Base-by-base conservation (phyloP, 176 grass and related monocot genomes). In the Carex kokanica region DNA sequence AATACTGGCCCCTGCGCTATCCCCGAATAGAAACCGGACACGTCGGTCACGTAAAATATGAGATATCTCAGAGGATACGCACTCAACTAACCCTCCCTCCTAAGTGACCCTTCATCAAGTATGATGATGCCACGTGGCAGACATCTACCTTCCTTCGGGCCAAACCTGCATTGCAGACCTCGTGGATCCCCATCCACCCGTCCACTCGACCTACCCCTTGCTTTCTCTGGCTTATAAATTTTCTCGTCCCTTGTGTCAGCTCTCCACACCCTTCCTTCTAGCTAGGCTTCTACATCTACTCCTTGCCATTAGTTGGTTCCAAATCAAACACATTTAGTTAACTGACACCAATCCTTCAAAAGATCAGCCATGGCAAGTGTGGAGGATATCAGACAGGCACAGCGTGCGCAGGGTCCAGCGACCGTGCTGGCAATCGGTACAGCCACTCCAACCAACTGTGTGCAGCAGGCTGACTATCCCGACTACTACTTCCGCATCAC, bases 401-500 rank as follows among this genome's bases (percentile, higher is more conserved):
- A 94, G 84, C 85, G 95, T 11, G 92, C 95, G 4, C 67, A 89
- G n/a, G 95, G 95, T 0, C 90, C 90, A 41, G 92, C 95, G 0
- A 92, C 92, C 0, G 88, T 98, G 61, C 88, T 98, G 3, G 95
- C 95, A 1, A 94, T 97, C 78, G 95, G 95, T 0, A 97, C 95
- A 5, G 95, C 95, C 8, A 97, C 90, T 29, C 95, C 95, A 3
- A 81, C 85, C 0, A 94, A 97, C 88, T 89, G 88, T 78, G 73
- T 97, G 16, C 64, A 94, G 78, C 95, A 97, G 90, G 92, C 88
- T 0, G 95, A 97, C 87, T 97, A 94, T 91, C 88, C 95, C 0
- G 95, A 94, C 67, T 94, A 94, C 90, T 97, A 97, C 92, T 97
- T 97, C 81, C 57, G 79, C 88, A 90, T 97, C 85, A 97, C 95